Percentiles rank a stretch among this genome's conserved stretches.
These are phyloP conservation scores for Tolypocladium tundrense DNA, from an alignment of 2,329 filamentous ascomycete genomes.

Conservation along the genomic window DNA sequence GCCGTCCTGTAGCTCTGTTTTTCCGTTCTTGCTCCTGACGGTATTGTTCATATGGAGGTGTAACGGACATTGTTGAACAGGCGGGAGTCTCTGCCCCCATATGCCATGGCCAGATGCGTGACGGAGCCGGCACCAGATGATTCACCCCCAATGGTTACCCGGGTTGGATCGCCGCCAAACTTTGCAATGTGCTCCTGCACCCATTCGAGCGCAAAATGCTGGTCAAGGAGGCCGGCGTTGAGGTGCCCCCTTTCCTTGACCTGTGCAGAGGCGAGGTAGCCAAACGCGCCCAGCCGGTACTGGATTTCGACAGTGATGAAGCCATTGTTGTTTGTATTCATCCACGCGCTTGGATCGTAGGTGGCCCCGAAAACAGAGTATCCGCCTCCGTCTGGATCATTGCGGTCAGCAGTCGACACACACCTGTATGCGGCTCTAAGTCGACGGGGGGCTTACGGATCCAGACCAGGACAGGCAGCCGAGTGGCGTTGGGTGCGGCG, in stretches of 20 bases:
- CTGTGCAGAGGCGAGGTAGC: conserved; percentile 33
- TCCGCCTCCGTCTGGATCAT: conserved; percentile 20
- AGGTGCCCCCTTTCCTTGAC: conserved; percentile 23
- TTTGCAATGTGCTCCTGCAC: conserved; percentile 37
- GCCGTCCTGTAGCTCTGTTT: not conserved
- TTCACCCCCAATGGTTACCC: conserved; percentile 44
- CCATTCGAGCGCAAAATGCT: conserved; percentile 41
- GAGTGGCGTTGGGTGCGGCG: conserved; percentile 26
- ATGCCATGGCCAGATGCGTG: conserved; percentile 35
- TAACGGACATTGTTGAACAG: conserved; percentile 32
- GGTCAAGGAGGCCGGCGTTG: conserved; percentile 43
- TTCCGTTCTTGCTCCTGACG: too few species aligned
- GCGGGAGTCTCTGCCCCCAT: conserved; percentile 26
- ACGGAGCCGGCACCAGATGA: conserved; percentile 42
- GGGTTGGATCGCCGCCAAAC: conserved; percentile 41
- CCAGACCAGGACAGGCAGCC: conserved; percentile 34
- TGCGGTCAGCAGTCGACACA: not conserved
- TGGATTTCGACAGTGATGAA: conserved; percentile 29
- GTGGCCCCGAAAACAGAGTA: conserved; percentile 19
- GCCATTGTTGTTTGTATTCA: conserved; percentile 17
- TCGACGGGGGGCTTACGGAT: conserved; percentile 17
- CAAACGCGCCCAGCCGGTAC: conserved; percentile 29
- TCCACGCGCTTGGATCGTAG: conserved; percentile 13
- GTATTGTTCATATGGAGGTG: not conserved
- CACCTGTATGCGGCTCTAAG: too few species aligned